Conservation (phyloP, 106 monocot genomes). For the Gastrodia elata region DNA sequence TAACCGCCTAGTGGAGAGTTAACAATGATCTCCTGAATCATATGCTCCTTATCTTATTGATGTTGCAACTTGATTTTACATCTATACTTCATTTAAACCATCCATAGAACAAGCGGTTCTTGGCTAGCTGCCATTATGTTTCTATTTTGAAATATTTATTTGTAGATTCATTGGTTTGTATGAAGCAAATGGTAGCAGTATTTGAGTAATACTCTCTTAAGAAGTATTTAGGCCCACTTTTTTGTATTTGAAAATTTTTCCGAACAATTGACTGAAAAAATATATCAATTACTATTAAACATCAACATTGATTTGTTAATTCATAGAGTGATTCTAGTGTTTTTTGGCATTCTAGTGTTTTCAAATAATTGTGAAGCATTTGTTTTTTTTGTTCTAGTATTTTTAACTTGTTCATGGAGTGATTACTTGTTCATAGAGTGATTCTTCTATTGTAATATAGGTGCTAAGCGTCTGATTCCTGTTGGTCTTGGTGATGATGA, state of each 20-base stretch:
- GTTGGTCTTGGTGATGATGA: slow-evolving; percentile 95
- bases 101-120: background rate
- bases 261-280: no score
- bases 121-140: background rate
- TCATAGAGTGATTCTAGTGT: no score
- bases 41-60: background rate
- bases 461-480: slow-evolving; percentile 61
- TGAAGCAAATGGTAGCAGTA: background rate
- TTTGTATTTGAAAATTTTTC: background rate
- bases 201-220: background rate
- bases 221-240: background rate
- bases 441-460: slow-evolving; percentile 20
- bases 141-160: background rate
- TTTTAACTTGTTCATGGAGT: no score
- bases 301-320: no score
- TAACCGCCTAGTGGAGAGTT: background rate
- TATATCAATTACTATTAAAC: no score
- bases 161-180: background rate
- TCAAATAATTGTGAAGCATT: slow-evolving; percentile 6
- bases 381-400: no score
- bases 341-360: background rate
- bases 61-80: background rate
- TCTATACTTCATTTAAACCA: background rate
- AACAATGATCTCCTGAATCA: background rate
- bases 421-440: background rate